Conservation (phyloP, 345 rosid genomes). For the Rhodamnia rubescens region DNA sequence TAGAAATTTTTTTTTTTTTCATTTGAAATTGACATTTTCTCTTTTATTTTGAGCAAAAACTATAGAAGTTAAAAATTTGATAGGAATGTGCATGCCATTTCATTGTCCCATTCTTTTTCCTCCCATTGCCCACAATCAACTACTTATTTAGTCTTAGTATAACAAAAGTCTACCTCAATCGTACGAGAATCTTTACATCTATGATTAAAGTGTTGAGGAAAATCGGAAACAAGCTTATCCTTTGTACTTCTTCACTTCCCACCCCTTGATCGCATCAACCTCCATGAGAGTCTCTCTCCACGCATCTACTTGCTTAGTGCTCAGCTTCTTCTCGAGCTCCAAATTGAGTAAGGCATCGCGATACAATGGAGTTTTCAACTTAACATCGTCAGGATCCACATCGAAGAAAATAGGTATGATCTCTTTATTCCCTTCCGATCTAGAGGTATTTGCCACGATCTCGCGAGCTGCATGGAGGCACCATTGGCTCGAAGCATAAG, state of each 20-base stretch:
- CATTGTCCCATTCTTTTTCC: background rate
- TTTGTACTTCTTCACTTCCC: background rate
- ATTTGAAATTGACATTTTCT: no score
- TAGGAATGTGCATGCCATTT: background rate
- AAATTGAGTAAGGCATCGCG: no score
- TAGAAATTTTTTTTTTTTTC: no score
- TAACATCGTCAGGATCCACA: rapidly evolving
- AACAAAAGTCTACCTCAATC: background rate
- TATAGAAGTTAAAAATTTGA: no score
- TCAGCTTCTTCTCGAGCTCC: rapidly evolving
- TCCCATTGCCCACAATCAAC: background rate
- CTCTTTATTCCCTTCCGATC: rapidly evolving
- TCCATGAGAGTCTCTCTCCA: background rate
- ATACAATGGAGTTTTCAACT: rapidly evolving
- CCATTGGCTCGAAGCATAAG: background rate
- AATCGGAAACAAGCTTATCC: background rate
- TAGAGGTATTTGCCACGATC: rapidly evolving
- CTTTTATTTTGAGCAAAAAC: no score
- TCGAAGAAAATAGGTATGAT: rapidly evolving
- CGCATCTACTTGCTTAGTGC: rapidly evolving
- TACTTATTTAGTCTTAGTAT: no score
- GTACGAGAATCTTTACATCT: rapidly evolving
- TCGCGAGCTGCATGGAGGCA: rapidly evolving
- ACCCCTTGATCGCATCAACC: background rate
- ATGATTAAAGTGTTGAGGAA: background rate